A percentile compares a stretch with the other conserved stretches of the same genome.
Evolutionary conservation across 768 basidiomycete species (phyloP).

Genomic region (Rhodocollybia butyracea): DNA sequence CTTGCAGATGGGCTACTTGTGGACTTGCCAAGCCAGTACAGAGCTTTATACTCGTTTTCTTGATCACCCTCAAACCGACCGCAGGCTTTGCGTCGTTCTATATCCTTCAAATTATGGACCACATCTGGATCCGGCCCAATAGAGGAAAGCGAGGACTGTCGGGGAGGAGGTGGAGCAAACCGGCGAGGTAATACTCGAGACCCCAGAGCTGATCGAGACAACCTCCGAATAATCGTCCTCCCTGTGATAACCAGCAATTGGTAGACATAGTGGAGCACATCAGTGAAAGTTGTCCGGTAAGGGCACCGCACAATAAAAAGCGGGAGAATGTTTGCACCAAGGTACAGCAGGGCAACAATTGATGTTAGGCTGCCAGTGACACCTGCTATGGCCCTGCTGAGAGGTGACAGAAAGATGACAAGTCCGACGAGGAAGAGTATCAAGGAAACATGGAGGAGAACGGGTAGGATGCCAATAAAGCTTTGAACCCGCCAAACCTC

Average conservation of each 20-base stretch:
- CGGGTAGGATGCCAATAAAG: slow-evolving; percentile 38
- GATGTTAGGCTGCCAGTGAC: slow-evolving; percentile 1
- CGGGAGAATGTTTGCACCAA: slow-evolving; percentile 4
- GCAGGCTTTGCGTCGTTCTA: background rate
- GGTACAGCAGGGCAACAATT: slow-evolving; percentile 2
- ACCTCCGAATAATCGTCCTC: background rate
- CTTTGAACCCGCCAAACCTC: slow-evolving; percentile 33
- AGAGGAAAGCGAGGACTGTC: no score
- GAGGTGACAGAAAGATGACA: slow-evolving; percentile 36
- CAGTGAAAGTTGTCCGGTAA: slow-evolving; percentile 11
- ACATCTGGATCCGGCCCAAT: no score
- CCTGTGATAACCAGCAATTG: no score
- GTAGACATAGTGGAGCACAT: background rate
- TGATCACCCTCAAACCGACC: background rate
- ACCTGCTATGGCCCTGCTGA: slow-evolving; percentile 25
- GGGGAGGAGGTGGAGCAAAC: no score
- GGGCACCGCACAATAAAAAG: slow-evolving; percentile 2
- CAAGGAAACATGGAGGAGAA: slow-evolving; percentile 45
- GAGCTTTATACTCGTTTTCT: background rate
- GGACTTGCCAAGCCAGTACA: background rate
- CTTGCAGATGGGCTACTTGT: background rate
- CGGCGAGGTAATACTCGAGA: no score
- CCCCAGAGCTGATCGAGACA: no score
- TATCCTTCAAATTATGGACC: background rate
- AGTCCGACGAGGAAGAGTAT: slow-evolving; percentile 51